Evolutionary conservation across 2,329 filamentous ascomycete species (phyloP).

Genomic region (Chrysosporium keratinophilum): DNA sequence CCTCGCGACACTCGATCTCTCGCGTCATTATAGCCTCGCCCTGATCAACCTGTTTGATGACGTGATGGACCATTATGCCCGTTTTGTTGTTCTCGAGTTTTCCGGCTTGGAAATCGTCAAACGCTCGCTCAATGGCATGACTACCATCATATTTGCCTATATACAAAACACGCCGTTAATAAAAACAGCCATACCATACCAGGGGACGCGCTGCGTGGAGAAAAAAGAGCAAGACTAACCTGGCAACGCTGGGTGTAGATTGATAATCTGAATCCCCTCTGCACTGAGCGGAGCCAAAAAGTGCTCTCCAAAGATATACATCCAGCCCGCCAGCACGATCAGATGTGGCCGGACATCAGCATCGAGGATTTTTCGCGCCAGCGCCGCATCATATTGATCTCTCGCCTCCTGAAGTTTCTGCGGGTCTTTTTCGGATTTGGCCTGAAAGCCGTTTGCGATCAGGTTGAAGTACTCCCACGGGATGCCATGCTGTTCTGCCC

Average conservation of each 20-base stretch:
- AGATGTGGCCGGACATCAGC: conserved; percentile 57
- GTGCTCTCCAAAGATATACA: conserved; percentile 63
- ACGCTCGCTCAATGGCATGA: conserved; percentile 68
- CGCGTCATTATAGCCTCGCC: conserved; percentile 60
- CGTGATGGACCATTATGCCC: conserved; percentile 83
- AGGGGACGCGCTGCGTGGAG: too few species aligned
- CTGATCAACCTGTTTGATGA: conserved; percentile 68
- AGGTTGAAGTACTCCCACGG: conserved; percentile 74
- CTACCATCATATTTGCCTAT: conserved; percentile 15
- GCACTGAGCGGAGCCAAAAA: conserved; percentile 60
- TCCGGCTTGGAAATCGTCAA: conserved; percentile 58
- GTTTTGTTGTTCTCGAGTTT: conserved; percentile 49
- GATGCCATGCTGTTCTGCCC: conserved; percentile 52
- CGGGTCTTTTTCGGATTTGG: conserved; percentile 58
- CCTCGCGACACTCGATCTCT: conserved; percentile 55
- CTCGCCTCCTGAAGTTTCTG: conserved; percentile 46
- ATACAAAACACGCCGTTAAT: neutral
- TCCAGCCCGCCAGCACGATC: conserved; percentile 75
- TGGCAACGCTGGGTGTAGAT: conserved; percentile 66
- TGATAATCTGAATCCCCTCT: conserved; percentile 60
- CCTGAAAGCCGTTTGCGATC: conserved; percentile 29
- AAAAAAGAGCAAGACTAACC: conserved; percentile 51
- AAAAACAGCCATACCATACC: neutral
- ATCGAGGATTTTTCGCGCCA: conserved; percentile 51
- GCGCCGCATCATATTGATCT: conserved; percentile 60